Conservation (phyloP, 1,284 basidiomycete genomes). For the Ganoderma lingzhi region DNA sequence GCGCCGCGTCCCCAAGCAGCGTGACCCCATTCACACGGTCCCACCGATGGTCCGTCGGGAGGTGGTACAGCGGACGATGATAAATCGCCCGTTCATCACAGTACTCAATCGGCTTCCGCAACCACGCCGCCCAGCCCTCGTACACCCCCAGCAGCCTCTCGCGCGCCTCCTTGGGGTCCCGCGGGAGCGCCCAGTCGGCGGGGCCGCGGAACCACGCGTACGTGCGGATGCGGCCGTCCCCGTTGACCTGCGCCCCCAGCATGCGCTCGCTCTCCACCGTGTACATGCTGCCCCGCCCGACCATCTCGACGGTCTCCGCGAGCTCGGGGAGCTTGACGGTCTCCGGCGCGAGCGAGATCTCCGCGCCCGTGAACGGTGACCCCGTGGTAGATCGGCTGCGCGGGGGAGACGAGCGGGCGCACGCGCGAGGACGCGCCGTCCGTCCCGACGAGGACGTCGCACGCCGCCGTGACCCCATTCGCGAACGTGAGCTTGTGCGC, state of each 20-base stretch:
- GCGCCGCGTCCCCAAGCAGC: constrained; percentile 55
- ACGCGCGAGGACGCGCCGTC: constrained; percentile 10
- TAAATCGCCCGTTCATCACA: constrained; percentile 21
- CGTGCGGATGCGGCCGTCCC: constrained; percentile 10
- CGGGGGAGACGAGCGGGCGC: constrained; percentile 6
- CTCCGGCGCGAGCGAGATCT: constrained; percentile 3
- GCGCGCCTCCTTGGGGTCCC: background rate
- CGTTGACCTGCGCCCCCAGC: constrained; percentile 1
- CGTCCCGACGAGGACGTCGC: constrained; percentile 10
- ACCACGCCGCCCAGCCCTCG: background rate
- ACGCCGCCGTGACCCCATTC: background rate
- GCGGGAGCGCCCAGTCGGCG: constrained; percentile 7
- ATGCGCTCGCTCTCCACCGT: background rate
- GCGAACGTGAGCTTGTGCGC: constrained; percentile 1
- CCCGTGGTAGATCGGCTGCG: background rate
- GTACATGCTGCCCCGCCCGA: background rate
- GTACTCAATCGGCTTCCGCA: constrained; percentile 12
- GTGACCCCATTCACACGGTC: constrained; percentile 29
- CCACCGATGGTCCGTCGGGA: constrained; percentile 24
- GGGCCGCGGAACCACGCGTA: constrained; percentile 8
- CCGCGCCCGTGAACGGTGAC: background rate
- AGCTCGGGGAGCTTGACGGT: background rate
- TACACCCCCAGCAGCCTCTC: background rate
- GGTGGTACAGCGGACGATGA: constrained; percentile 20
- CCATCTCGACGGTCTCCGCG: background rate